Conservation (phyloP, 2,329 filamentous ascomycete genomes). For the Parafenestella ontariensis region DNA sequence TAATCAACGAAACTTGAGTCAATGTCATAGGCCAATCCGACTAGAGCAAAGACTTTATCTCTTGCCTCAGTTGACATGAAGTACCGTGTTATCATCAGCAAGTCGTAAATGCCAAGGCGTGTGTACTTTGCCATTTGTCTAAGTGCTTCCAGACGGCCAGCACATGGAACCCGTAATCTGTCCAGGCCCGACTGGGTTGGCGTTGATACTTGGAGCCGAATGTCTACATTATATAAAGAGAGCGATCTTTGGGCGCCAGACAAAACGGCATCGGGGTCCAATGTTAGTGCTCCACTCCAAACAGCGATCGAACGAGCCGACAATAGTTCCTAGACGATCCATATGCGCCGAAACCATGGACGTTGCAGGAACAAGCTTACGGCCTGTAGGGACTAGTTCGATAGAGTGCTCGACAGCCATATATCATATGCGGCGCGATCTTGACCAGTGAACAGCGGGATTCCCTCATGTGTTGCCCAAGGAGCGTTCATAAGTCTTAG, state of each 20-base stretch:
- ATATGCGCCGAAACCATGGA: conserved; percentile 14
- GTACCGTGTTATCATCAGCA: neutral
- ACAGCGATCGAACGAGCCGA: neutral
- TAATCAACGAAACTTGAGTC: neutral
- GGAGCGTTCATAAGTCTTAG: conserved; percentile 4
- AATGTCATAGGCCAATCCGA: conserved; percentile 2
- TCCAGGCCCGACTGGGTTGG: neutral
- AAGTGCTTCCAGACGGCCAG: neutral
- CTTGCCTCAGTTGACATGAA: conserved; percentile 6
- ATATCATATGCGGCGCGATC: neutral
- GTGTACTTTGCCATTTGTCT: neutral
- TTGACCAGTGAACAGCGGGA: neutral
- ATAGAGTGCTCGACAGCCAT: neutral
- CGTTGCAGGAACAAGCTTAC: conserved; percentile 3
- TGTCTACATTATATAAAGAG: neutral
- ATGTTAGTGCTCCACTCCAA: neutral
- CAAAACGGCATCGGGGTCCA: neutral
- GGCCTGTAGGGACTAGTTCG: neutral
- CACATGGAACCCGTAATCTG: neutral
- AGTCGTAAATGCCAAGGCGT: neutral
- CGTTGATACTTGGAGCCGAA: neutral
- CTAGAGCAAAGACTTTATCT: conserved; percentile 9
- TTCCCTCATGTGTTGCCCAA: neutral
- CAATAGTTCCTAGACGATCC: conserved; percentile 5
- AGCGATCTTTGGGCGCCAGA: neutral